Percentiles rank a stretch among this genome's conserved stretches.
Conservation (phyloP, 225 moss, liverwort and hornwort genomes). For the Physcomitrium patens region DNA sequence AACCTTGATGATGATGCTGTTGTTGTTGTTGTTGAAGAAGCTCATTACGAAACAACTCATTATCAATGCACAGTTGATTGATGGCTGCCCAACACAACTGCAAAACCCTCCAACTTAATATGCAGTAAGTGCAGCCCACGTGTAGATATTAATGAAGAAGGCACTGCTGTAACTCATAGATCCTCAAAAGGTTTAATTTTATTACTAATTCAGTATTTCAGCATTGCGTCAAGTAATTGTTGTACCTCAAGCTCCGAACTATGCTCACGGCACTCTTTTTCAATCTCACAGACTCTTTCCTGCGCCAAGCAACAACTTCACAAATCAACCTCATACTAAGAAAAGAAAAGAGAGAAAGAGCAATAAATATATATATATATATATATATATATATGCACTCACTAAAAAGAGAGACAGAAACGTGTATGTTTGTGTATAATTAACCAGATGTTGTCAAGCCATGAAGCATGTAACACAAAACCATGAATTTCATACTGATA, state of each 20-base stretch:
- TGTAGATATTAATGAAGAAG: too few relatives aligned
- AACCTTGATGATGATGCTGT: not conserved
- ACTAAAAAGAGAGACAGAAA: too few relatives aligned
- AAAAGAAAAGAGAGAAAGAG: rapidly evolving
- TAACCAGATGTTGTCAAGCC: too few relatives aligned
- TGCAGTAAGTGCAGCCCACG: too few relatives aligned
- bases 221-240: too few relatives aligned
- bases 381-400: too few relatives aligned
- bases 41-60: slow-evolving; percentile 71
- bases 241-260: slow-evolving; percentile 72
- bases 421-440: too few relatives aligned
- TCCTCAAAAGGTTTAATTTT: too few relatives aligned
- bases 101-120: not conserved
- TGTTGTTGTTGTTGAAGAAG: slow-evolving; percentile 38
- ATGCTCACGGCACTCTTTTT: slow-evolving; percentile 64
- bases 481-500: too few relatives aligned
- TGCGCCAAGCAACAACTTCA: not conserved
- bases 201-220: not conserved
- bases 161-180: too few relatives aligned
- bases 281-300: slow-evolving; percentile 43
- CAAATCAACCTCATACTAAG: rapidly evolving
- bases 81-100: slow-evolving; percentile 90
- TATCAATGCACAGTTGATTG: slow-evolving; percentile 90
- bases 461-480: too few relatives aligned
- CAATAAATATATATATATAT: rapidly evolving